These are phyloP conservation scores for Austroboletus olivaceoglutinosus DNA, from an alignment of 1,284 basidiomycete species.

Conservation along the genomic window DNA sequence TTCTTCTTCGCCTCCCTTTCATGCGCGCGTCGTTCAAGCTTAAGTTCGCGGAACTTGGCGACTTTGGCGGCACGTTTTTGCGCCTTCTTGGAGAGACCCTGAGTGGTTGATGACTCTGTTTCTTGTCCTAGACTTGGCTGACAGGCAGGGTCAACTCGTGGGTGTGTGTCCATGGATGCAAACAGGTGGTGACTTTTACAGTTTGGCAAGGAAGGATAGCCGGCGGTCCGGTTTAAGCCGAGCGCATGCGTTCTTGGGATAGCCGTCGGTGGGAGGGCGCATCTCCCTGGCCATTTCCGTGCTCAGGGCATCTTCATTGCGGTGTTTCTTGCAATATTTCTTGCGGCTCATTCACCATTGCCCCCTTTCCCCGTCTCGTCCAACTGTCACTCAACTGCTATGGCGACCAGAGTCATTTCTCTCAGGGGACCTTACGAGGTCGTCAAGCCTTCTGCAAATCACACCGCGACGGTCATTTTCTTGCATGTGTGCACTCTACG, in stretches of 20 bases:
- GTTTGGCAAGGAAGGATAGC: constrained; percentile 6
- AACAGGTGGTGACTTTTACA: not conserved
- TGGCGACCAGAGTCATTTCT: constrained; percentile 27
- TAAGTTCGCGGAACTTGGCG: constrained; percentile 62
- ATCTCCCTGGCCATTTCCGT: constrained; percentile 1
- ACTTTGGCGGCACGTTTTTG: constrained; percentile 74
- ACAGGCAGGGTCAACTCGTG: constrained; percentile 6
- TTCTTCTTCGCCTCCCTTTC: constrained; percentile 73
- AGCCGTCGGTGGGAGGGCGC: not conserved
- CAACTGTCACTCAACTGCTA: constrained; percentile 2
- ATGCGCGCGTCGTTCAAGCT: constrained; percentile 71
- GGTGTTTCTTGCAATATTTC: constrained; percentile 6
- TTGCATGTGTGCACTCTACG: constrained; percentile 61
- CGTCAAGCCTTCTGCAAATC: constrained; percentile 56
- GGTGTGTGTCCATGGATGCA: constrained; percentile 19
- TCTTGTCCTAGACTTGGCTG: constrained; percentile 12
- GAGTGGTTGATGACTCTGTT: constrained; percentile 17
- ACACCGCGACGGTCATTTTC: constrained; percentile 87
- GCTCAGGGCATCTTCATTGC: constrained; percentile 1
- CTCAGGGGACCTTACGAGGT: constrained; percentile 41
- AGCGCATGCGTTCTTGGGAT: constrained; percentile 5
- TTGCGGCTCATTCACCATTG: not conserved
- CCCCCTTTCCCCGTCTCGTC: not conserved
- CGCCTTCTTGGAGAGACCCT: constrained; percentile 72
- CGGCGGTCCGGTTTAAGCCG: constrained; percentile 26